Evolutionary conservation across 2,329 filamentous ascomycete genomes (phyloP), one percentile per base, ranked within the genome.

Genomic region (Curvularia sp.): DNA sequence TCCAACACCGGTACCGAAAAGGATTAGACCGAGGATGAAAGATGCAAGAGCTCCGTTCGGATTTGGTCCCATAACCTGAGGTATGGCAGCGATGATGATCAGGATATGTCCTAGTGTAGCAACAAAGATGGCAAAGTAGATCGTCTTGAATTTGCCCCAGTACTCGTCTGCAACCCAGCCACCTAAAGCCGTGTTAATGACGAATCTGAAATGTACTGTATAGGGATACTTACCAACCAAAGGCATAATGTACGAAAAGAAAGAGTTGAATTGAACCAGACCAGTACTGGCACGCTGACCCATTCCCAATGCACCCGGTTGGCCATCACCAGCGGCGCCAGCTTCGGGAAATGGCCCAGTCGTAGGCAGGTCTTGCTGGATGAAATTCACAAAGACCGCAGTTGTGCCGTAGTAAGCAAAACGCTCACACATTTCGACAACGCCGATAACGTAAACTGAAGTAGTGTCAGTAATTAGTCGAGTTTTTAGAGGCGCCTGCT

Each of bases 101-200:
- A 86, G 78, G 49, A 85, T 65, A 55, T 85, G 78, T 58, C 84
- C 85, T 22, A 79, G 61, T 35, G 88, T 80, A 74, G 89, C 89
- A 61, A 89, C 75, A 31, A 77, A 64, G 54, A 82, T 82, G 67
- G 86, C 86, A 57, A 81, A 65, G 38, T 84, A 74, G 39, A 88
- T 84, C 0, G 85, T 85, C 66, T 83, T 85, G 72, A 85, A 86
- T 65, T 85, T 84, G 44, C 86, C 85, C 43, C 85, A 76, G 70
- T 85, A 86, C 39, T 84, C 80, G 67, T 88, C 86, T 12, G 86
- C 84, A 53, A 87, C 69, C 52, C 86, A 81, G 42, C 84, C 86
- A 72, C 84, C 82, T 53, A 81, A 0, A 82, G 71, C 80, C 82
- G 73, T 81, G 84, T 69, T 20, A 2, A 78, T 57, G 30, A 64